A percentile compares a stretch with the other conserved stretches of the same genome.
Evolutionary conservation across 2,329 filamentous ascomycete genomes (phyloP).

Genomic region (Fusarium irregulare): DNA sequence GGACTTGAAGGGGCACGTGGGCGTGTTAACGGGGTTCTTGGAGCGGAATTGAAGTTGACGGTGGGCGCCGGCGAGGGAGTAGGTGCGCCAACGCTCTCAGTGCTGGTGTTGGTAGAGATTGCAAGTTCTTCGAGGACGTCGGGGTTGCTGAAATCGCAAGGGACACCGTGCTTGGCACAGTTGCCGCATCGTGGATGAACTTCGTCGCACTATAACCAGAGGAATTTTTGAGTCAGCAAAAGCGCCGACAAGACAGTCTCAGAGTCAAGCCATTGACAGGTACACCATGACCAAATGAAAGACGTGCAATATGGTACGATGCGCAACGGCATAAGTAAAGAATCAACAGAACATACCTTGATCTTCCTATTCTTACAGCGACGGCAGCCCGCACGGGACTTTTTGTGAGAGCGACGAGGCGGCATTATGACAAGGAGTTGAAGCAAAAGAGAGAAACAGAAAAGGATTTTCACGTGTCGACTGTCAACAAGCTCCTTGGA

Average conservation of each 20-base stretch:
- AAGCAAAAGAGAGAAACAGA: neutral
- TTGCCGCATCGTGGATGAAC: conserved; percentile 73
- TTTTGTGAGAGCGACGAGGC: conserved; percentile 75
- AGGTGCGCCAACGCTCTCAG: conserved; percentile 41
- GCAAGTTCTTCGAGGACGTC: conserved; percentile 59
- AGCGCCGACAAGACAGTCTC: conserved; percentile 1
- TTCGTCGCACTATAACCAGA: conserved; percentile 68
- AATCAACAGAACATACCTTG: conserved; percentile 62
- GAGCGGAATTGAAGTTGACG: conserved; percentile 34
- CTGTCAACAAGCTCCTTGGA: conserved; percentile 38
- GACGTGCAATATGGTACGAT: conserved; percentile 11
- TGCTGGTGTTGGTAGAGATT: conserved; percentile 52
- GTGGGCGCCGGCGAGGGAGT: conserved; percentile 41
- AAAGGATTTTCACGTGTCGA: conserved; percentile 33
- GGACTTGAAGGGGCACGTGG: conserved; percentile 38
- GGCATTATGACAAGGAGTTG: conserved; percentile 60
- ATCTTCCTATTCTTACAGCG: conserved; percentile 76
- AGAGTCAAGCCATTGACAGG: conserved; percentile 5
- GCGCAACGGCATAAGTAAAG: conserved; percentile 14
- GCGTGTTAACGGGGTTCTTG: conserved; percentile 43
- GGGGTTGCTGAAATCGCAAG: conserved; percentile 72
- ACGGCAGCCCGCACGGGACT: conserved; percentile 74
- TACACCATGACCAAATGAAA: neutral
- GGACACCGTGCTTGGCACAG: conserved; percentile 74
- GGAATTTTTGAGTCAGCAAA: conserved; percentile 27